Evolutionary conservation across 306 rosid genomes (phyloP), one percentile per base, ranked within the genome.

Genomic region (Trifolium dubium): DNA sequence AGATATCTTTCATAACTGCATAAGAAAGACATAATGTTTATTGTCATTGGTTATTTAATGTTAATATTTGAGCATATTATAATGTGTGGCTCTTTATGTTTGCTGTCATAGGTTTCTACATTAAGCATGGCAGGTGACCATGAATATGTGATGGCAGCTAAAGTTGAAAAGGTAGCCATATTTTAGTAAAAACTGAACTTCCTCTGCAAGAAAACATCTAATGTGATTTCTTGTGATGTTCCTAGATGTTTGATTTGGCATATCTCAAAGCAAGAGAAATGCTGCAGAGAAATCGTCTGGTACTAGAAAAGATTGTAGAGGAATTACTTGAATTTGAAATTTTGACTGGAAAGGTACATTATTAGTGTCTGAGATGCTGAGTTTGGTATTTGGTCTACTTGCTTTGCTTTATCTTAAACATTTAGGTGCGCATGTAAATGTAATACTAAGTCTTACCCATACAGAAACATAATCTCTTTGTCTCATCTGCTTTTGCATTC

Each of bases 71-170:
- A 51, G 23, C 60, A 53, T 61, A 35, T 18, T 83, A 41, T 73
- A 23, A 56, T 56, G 63, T 10, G 30, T 65, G 37, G 28, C 23
- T 69, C 23, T 77, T 66, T 62, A 67, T 76, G 73, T 81, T 66
- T 66, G 46, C 56, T 74, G 81, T 40, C 73, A 30, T 74, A 94
- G 97, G 91, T 78, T 53, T 67, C 90, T n/a, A 84, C 89, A 44
- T 83, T 89, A 77, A 94, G 98, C 82, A 91, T 94, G 98, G 98
- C 97, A 19, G 88, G 86, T 80, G 88, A 79, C 59, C 86, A 91
- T 73, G 98, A 91, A 81, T 87, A 80, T 81, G 98, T 83, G 79
- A 84, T 94, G 84, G 97, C 97, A 34, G 78, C 89, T 69, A 94
- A 91, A 87, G 92, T 94, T 74, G 92, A 94, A 72, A 88, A 91